Conservation (phyloP, 164 flowering plant genomes). For the Dillenia turbinata region DNA sequence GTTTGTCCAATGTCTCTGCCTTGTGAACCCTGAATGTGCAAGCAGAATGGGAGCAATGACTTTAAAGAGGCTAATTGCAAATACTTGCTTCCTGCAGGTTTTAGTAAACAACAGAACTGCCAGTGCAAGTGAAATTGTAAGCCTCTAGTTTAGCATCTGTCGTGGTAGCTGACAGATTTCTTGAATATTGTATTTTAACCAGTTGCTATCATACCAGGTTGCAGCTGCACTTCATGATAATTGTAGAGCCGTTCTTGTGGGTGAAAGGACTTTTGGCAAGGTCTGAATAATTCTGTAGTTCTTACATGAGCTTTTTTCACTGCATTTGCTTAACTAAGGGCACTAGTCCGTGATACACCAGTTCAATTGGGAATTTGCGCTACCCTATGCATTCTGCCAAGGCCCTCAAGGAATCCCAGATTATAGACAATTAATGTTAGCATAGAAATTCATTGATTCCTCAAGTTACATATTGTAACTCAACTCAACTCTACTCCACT, state of each 20-base stretch:
- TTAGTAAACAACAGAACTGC: constrained; percentile 91
- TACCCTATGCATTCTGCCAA: not conserved
- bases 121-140: constrained; percentile 98
- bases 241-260: constrained; percentile 96
- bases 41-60: not conserved
- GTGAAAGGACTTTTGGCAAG: constrained; percentile 93
- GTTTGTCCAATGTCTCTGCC: too few relatives aligned
- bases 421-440: not conserved
- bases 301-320: too few relatives aligned
- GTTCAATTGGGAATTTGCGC: not conserved
- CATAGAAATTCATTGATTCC: not conserved
- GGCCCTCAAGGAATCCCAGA: constrained; percentile 1
- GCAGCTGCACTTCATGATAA: constrained; percentile 96
- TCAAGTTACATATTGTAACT: not conserved
- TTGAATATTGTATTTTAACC: not conserved
- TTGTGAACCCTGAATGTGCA: too few relatives aligned
- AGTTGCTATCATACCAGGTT: constrained; percentile 48
- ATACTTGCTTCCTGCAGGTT: constrained; percentile 47
- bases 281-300: constrained; percentile 21
- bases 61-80: not conserved
- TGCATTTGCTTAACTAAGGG: too few relatives aligned
- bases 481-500: too few relatives aligned
- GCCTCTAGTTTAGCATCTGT: constrained; percentile 18
- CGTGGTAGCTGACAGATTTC: not conserved
- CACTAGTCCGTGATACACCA: not conserved